Conservation (phyloP, 306 rosid species). For the Trichosanthes truncata region DNA sequence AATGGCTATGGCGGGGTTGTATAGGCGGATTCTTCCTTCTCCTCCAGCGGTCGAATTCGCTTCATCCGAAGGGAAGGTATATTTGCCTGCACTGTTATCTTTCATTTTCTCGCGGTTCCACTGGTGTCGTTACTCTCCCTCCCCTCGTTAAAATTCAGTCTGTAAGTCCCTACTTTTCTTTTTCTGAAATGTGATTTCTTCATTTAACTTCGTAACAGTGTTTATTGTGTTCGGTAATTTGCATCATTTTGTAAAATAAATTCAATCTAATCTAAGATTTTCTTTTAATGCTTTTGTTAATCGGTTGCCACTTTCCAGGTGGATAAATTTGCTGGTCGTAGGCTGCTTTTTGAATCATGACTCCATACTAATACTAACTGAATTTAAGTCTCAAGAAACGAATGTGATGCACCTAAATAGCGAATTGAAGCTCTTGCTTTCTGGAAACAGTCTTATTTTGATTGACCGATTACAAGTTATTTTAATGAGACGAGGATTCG, state of each 20-base stretch:
- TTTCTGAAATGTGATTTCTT: not conserved
- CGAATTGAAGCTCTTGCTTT: not conserved
- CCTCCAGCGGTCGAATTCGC: constrained; percentile 90
- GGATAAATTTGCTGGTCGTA: not conserved
- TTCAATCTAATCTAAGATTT: not conserved
- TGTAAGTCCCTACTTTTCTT: not conserved
- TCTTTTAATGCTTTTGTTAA: not conserved
- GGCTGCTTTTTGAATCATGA: not conserved
- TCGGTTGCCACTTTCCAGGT: not conserved
- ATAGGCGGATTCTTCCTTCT: constrained; percentile 66
- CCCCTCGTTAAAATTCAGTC: not conserved
- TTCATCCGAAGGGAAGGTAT: constrained; percentile 74
- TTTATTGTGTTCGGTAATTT: not conserved
- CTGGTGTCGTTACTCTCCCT: not conserved
- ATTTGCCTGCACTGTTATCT: not conserved
- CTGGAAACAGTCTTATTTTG: not conserved
- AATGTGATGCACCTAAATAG: not conserved
- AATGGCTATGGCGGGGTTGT: constrained; percentile 91
- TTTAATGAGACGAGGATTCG: not conserved
- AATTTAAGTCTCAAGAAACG: not conserved
- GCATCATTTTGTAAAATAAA: not conserved
- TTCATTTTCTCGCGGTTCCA: not conserved
- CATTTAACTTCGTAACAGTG: not conserved
- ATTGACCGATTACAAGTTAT: not conserved
- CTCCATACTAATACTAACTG: not conserved